Evolutionary conservation across 257 asterid genomes (phyloP).

Genomic region (Solanum tacnaense): DNA sequence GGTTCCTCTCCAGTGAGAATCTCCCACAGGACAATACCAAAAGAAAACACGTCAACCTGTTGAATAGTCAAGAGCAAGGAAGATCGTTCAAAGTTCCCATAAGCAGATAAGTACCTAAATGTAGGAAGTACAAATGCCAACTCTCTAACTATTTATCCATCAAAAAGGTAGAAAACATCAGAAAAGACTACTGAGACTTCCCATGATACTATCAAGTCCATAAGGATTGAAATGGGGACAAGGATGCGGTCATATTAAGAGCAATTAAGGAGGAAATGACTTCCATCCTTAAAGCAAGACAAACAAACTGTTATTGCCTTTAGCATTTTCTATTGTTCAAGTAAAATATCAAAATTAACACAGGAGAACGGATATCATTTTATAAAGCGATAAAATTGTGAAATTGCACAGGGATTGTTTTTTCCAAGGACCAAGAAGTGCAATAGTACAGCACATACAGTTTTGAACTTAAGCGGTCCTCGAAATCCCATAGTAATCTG

Average conservation of each 20-base stretch:
- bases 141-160: background rate
- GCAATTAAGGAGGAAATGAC: background rate
- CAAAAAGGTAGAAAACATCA: background rate
- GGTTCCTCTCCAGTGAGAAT: constrained; percentile 97
- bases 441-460: background rate
- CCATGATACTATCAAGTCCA: background rate
- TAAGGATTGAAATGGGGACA: background rate
- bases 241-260: background rate
- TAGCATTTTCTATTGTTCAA: background rate
- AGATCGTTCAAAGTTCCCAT: background rate
- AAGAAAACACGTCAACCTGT: constrained; percentile 94
- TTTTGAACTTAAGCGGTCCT: background rate
- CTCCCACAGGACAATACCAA: constrained; percentile 97
- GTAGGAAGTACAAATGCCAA: background rate
- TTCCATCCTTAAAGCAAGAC: background rate
- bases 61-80: constrained; percentile 1
- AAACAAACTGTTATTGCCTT: background rate
- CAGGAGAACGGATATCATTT: background rate
- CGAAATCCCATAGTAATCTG: background rate
- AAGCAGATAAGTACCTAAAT: background rate
- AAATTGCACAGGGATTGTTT: background rate
- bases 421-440: background rate
- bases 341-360: background rate
- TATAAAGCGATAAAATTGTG: background rate
- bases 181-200: background rate